Percentiles rank a stretch among this genome's conserved stretches.
Conservation (phyloP, 1,139 yeast species). For the Diutina scorzettiae region DNA sequence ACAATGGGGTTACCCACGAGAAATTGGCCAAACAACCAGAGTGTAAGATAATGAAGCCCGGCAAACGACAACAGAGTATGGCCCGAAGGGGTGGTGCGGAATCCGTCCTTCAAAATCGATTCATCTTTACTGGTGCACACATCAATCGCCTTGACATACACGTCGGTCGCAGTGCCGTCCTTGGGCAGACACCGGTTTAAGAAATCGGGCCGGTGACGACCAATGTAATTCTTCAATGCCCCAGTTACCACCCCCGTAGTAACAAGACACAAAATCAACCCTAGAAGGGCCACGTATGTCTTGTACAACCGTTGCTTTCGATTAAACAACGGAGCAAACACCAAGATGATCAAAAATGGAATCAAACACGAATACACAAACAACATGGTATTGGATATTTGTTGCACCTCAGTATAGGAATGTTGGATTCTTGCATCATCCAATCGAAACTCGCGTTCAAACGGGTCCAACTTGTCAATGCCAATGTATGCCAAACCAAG, state of each 20-base stretch:
- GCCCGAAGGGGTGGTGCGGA: conserved; percentile 53
- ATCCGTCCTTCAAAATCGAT: conserved; percentile 43
- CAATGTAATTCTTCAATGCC: conserved; percentile 55
- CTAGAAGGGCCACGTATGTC: conserved; percentile 26
- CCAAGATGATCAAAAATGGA: conserved; percentile 22
- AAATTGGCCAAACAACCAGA: conserved; percentile 58
- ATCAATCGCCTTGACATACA: conserved; percentile 40
- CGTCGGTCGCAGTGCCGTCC: conserved; percentile 33
- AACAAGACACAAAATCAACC: conserved; percentile 27
- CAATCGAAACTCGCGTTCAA: conserved; percentile 53
- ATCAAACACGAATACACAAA: conserved; percentile 26
- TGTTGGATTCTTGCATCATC: conserved; percentile 31
- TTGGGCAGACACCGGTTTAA: conserved; percentile 56
- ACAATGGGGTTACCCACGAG: conserved; percentile 22
- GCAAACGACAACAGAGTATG: conserved; percentile 12
- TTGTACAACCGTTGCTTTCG: conserved; percentile 26
- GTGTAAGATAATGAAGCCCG: conserved; percentile 50
- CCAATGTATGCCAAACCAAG: conserved; percentile 32
- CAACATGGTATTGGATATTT: conserved; percentile 23
- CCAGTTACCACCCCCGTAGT: conserved; percentile 36
- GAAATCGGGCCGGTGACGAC: conserved; percentile 72
- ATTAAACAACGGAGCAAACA: conserved; percentile 16
- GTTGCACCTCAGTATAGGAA: conserved; percentile 33
- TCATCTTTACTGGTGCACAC: conserved; percentile 46
- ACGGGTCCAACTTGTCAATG: conserved; percentile 43